These are phyloP conservation scores for Ajuga chamaepitys DNA, from an alignment of 257 asterid species.

Conservation along the genomic window DNA sequence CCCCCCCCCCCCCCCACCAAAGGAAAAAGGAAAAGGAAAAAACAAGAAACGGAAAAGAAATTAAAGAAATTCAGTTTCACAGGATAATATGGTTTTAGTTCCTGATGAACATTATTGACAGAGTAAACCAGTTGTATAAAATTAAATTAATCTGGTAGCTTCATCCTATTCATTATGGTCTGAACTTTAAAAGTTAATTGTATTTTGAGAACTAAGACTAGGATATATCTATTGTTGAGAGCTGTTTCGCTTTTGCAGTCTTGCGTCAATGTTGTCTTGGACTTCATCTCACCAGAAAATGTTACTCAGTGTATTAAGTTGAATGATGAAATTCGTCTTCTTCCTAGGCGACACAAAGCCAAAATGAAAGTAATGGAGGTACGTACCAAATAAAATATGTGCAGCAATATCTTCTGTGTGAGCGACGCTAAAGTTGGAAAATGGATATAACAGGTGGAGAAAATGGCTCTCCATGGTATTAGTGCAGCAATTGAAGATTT, in stretches of 20 bases:
- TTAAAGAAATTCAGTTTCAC: slow-evolving; percentile 1
- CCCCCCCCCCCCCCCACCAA: too few species aligned
- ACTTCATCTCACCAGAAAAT: slow-evolving; percentile 95
- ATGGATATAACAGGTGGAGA: slow-evolving; percentile 57
- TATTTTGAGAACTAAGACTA: neutral
- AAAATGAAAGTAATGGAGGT: slow-evolving; percentile 71
- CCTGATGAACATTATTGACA: neutral
- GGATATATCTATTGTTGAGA: slow-evolving; percentile 10
- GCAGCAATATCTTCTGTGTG: neutral
- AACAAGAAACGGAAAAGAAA: too few species aligned
- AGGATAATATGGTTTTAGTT: neutral
- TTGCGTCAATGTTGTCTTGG: slow-evolving; percentile 64
- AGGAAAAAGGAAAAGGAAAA: too few species aligned
- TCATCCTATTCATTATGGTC: neutral
- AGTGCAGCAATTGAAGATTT: slow-evolving; percentile 64
- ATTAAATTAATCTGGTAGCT: neutral
- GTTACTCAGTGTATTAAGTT: slow-evolving; percentile 61
- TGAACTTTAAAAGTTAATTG: neutral
- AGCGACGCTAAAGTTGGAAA: neutral
- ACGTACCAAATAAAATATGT: neutral
- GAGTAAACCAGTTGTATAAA: neutral
- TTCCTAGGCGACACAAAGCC: slow-evolving; percentile 76
- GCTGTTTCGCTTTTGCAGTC: slow-evolving; percentile 47
- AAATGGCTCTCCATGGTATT: slow-evolving; percentile 66
- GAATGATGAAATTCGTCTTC: slow-evolving; percentile 78